A percentile compares a stretch with the other conserved stretches of the same genome.
These are phyloP conservation scores for Malus hybrid DNA, from an alignment of 331 rosid genomes.

Conservation along the genomic window DNA sequence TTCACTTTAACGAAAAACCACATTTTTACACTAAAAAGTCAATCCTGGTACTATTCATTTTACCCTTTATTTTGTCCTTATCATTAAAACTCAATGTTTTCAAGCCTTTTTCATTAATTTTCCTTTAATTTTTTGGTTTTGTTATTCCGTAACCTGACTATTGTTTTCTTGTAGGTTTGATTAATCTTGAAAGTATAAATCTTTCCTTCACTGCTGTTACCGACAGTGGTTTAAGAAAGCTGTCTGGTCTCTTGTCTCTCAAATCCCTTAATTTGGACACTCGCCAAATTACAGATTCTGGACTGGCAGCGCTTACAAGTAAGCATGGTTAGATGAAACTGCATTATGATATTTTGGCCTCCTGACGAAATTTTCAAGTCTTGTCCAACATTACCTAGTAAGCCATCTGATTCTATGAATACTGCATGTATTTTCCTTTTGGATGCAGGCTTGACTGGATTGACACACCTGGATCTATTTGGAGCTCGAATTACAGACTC, in stretches of 20 bases:
- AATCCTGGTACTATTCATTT: too few species aligned
- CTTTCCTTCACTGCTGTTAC: conserved; percentile 73
- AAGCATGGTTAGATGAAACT: conserved; percentile 13
- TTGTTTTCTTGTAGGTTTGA: conserved; percentile 57
- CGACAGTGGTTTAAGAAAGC: conserved; percentile 59
- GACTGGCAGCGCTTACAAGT: conserved; percentile 70
- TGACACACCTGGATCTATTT: conserved; percentile 85
- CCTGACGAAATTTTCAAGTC: neutral
- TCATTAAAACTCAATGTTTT: too few species aligned
- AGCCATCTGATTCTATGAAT: neutral
- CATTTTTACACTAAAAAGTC: too few species aligned
- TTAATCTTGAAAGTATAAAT: conserved; percentile 71
- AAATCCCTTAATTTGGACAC: conserved; percentile 93
- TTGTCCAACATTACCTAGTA: neutral
- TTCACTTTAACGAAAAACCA: too few species aligned
- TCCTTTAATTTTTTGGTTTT: neutral
- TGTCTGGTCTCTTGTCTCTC: conserved; percentile 74
- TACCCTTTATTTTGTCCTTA: too few species aligned
- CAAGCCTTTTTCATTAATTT: too few species aligned
- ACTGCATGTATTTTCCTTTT: neutral
- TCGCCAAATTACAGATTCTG: conserved; percentile 80
- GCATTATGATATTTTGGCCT: neutral
- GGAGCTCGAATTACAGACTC: conserved; percentile 85
- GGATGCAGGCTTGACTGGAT: conserved; percentile 74
- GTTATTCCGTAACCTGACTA: neutral